Evolutionary conservation across 352 stramenopile genomes (phyloP).

Genomic region (Paralagenidium karlingii): DNA sequence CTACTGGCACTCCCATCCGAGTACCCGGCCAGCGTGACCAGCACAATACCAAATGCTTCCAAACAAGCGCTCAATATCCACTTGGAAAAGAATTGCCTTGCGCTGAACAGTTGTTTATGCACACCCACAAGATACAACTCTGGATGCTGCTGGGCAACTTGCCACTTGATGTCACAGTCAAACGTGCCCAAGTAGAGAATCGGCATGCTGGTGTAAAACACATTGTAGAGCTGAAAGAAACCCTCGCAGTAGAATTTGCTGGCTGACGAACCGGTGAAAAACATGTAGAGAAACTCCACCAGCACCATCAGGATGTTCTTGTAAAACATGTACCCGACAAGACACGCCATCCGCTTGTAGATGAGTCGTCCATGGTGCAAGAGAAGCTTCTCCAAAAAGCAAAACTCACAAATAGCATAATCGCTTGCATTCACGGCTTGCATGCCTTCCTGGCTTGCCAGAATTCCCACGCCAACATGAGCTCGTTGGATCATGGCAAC

Average conservation of each 20-base stretch:
- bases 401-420: constrained; percentile 93
- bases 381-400: constrained; percentile 87
- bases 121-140: constrained; percentile 12
- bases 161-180: constrained; percentile 14
- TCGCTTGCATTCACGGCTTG: constrained; percentile 94
- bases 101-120: constrained; percentile 11
- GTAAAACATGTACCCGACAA: constrained; percentile 97
- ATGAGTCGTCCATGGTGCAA: constrained; percentile 95
- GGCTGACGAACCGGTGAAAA: constrained; percentile 89
- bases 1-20: constrained; percentile 79
- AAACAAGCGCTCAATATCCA: constrained; percentile 79
- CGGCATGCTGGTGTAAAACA: constrained; percentile 54
- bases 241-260: constrained; percentile 4
- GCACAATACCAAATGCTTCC: constrained; percentile 51
- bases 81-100: constrained; percentile 15
- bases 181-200: constrained; percentile 22
- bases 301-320: constrained; percentile 96
- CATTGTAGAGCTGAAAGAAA: constrained; percentile 52
- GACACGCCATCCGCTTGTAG: constrained; percentile 91
- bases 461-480: constrained; percentile 96
- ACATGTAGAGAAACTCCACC: constrained; percentile 85
- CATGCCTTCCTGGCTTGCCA: constrained; percentile 93
- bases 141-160: constrained; percentile 11
- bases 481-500: constrained; percentile 98
- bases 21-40: constrained; percentile 54